Base-by-base conservation (phyloP, 352 stramenopile species). In the Pythium grandisporangium region DNA sequence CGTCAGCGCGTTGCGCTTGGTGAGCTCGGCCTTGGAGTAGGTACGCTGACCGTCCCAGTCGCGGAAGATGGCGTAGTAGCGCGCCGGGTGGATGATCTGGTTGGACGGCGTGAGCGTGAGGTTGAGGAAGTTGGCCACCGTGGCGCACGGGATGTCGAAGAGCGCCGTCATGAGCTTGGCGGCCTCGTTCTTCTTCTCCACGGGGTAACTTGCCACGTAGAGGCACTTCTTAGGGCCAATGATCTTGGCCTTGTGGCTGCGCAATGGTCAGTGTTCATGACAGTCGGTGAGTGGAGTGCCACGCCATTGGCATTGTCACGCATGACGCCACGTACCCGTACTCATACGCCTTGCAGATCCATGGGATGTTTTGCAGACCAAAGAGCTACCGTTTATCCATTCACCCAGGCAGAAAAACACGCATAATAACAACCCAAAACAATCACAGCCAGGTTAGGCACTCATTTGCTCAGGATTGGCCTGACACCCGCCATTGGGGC, bases 281-380 rank as follows among this genome's bases (percentile, higher is more conserved):
- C 27, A 33, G 8, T 33, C 27, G 14, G 27, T 52, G 3, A n/a
- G 13, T 5, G 3, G 10, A 21, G 51, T 26, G 5, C 20, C 3
- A 42, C 20, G 45, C 21, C 16, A 41, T 21, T 52, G 16, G 14
- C 24, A 37, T 43, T 12, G 39, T 10, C 16, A 45, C 10, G 8
- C 13, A 30, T 10, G 8, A 34, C 12, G 19, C 26, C n/a, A 50
- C 58, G 35, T 41, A 85, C 74, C 75, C 74, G 45, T 96, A 96
- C 51, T 91, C 66, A 20, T 71, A 83, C 23, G 79, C 75, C 61
- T 95, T 96, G 70, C 86, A 96, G 59, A 96, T 96, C 86, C 86
- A 96, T 36, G 86, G 86, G 52, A 96, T 96, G 72, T 96, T 96
- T 51, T 96, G 86, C 24, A 96, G 62, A 45, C 86, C 86, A 46